phyloP scores from a whole-genome alignment of 192 early-diverging fungal species.

The Backusella sp. region DNA sequence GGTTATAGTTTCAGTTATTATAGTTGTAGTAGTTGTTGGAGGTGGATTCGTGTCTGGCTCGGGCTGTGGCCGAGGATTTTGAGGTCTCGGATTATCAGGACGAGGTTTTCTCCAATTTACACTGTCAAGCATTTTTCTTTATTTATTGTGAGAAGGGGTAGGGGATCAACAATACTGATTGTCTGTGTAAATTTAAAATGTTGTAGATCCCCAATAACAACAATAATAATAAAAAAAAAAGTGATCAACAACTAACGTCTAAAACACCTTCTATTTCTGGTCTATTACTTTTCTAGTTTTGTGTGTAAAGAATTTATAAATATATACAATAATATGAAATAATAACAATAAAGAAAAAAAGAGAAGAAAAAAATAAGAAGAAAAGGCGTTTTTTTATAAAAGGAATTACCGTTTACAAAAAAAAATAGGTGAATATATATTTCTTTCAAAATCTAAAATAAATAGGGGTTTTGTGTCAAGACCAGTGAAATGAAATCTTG shows the following conservation, averaged over 20 bases:
- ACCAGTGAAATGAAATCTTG: not conserved
- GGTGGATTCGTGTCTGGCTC: not conserved
- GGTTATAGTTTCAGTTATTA: not conserved
- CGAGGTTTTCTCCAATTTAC: slow-evolving; percentile 6
- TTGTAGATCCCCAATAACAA: slow-evolving; percentile 4
- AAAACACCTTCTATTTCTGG: not conserved
- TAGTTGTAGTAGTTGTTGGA: not conserved
- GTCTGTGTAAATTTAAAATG: not conserved
- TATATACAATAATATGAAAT: not conserved
- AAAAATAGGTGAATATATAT: not conserved
- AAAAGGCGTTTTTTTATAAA: not conserved
- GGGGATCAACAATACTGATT: slow-evolving; percentile 2
- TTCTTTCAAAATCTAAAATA: not conserved
- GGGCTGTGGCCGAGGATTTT: not conserved
- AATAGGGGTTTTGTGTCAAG: not conserved
- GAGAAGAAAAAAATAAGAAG: not conserved
- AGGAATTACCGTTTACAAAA: not conserved
- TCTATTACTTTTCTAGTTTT: not conserved
- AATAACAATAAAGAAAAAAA: not conserved
- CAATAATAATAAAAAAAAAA: not conserved
- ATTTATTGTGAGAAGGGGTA: not conserved
- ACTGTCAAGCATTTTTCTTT: not conserved
- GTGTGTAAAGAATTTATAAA: not conserved
- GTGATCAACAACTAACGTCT: not conserved
- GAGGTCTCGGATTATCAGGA: not conserved